Percentiles rank a stretch among this genome's conserved stretches.
Conservation (phyloP, 2,329 filamentous ascomycete species). For the Cladosporium sp. region DNA sequence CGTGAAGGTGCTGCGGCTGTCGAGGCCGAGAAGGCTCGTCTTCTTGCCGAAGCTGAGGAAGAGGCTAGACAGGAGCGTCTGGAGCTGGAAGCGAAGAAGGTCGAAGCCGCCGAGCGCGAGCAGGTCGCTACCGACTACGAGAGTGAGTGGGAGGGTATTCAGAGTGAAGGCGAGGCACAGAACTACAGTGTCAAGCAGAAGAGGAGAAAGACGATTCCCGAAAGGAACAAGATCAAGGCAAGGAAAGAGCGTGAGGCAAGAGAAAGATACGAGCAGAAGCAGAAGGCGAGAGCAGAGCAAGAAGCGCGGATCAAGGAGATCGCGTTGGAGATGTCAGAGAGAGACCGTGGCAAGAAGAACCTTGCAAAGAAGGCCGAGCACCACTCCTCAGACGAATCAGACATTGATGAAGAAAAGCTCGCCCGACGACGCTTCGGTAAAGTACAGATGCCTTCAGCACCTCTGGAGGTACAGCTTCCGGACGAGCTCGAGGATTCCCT, state of each 20-base stretch:
- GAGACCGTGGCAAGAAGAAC: constrained; percentile 43
- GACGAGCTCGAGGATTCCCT: constrained; percentile 50
- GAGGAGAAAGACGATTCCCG: constrained; percentile 76
- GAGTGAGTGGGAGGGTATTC: constrained; percentile 76
- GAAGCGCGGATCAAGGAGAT: constrained; percentile 68
- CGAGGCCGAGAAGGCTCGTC: constrained; percentile 69
- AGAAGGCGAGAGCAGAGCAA: constrained; percentile 70
- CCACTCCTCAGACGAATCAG: constrained; percentile 18
- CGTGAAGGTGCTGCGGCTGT: constrained; percentile 75
- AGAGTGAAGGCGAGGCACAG: constrained; percentile 47
- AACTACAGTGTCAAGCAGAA: constrained; percentile 64
- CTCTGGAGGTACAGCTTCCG: constrained; percentile 46
- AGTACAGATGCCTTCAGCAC: constrained; percentile 68
- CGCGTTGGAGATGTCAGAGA: constrained; percentile 57
- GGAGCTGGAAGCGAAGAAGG: constrained; percentile 68
- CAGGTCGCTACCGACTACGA: constrained; percentile 62
- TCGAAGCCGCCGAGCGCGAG: constrained; percentile 67
- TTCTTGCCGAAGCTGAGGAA: constrained; percentile 64
- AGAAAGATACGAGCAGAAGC: constrained; percentile 69
- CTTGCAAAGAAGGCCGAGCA: constrained; percentile 24
- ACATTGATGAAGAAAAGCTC: constrained; percentile 41
- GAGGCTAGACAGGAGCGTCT: constrained; percentile 64
- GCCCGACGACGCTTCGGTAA: constrained; percentile 69
- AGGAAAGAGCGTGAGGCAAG: constrained; percentile 81
- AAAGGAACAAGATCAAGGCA: constrained; percentile 83